A percentile compares a stretch with the other conserved stretches of the same genome.
These are phyloP conservation scores for Moesziomyces sp. DNA, from an alignment of 1,284 basidiomycete species.

Conservation along the genomic window DNA sequence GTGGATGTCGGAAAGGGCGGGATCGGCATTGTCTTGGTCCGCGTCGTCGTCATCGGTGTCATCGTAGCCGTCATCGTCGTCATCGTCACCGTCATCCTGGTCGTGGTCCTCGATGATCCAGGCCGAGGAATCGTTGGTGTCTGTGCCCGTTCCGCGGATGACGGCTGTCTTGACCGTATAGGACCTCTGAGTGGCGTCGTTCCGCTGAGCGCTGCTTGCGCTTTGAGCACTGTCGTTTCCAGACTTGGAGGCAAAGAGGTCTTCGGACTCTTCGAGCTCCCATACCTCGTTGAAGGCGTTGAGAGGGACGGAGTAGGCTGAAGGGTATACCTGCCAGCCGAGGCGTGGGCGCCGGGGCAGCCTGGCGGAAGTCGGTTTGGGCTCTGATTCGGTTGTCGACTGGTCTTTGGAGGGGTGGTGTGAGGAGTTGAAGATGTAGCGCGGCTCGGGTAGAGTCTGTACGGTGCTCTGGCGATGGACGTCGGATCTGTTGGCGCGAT, in stretches of 20 bases:
- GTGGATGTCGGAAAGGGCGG: conserved; percentile 2
- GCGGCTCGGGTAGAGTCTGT: conserved; percentile 22
- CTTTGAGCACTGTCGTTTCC: conserved; percentile 3
- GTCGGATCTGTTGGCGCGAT: not conserved
- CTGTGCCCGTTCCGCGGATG: not conserved
- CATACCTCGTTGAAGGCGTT: conserved; percentile 58
- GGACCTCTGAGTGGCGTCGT: conserved; percentile 2
- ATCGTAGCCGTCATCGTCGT: conserved; percentile 2
- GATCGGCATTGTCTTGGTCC: not conserved
- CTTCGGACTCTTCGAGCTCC: conserved; percentile 56
- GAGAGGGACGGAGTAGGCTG: conserved; percentile 37
- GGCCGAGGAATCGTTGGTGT: conserved; percentile 5
- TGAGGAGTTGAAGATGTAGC: conserved; percentile 25
- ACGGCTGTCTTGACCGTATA: conserved; percentile 21
- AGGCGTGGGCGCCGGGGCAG: conserved; percentile 3
- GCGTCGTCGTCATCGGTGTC: not conserved
- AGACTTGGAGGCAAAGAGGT: conserved; percentile 23
- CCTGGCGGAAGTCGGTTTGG: not conserved
- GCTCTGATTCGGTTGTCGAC: not conserved
- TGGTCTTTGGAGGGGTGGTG: not conserved
- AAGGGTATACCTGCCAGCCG: conserved; percentile 37
- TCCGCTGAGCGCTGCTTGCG: not conserved
- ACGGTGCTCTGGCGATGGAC: conserved; percentile 1
- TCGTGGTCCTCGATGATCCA: conserved; percentile 27
- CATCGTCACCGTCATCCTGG: conserved; percentile 16